Evolutionary conservation across 2,329 filamentous ascomycete genomes (phyloP).

Genomic region (Dissoconium aciculare): DNA sequence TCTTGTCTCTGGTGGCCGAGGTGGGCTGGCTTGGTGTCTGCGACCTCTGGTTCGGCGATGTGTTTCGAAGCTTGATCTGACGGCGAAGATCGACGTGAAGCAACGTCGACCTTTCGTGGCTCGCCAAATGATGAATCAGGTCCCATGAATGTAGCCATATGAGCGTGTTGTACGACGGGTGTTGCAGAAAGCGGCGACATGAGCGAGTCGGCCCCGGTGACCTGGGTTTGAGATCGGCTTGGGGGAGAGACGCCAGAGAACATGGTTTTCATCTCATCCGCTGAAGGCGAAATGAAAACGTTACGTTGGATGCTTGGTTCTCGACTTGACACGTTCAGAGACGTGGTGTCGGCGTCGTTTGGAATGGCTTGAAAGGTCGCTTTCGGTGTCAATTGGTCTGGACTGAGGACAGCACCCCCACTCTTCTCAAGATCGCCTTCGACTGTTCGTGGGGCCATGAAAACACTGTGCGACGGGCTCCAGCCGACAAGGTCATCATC

Average conservation of each 20-base stretch:
- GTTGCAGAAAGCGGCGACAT: conserved; percentile 19
- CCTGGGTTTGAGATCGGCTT: conserved; percentile 8
- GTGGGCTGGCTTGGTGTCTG: background rate
- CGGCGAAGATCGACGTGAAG: conserved; percentile 6
- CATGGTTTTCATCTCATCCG: conserved; percentile 13
- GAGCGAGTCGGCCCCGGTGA: conserved; percentile 11
- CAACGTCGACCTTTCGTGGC: conserved; percentile 14
- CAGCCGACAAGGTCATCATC: conserved; percentile 8
- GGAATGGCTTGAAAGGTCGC: too few relatives aligned
- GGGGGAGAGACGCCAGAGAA: conserved; percentile 2
- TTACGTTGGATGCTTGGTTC: too few relatives aligned
- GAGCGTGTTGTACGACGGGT: conserved; percentile 19
- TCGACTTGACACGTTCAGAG: too few relatives aligned
- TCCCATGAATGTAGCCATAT: conserved; percentile 16
- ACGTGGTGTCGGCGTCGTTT: too few relatives aligned
- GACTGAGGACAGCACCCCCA: too few relatives aligned
- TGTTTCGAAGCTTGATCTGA: conserved; percentile 1
- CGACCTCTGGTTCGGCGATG: background rate
- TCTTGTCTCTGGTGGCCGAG: conserved; percentile 11
- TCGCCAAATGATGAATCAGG: conserved; percentile 16
- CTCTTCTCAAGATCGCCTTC: too few relatives aligned
- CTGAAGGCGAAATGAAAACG: conserved; percentile 17
- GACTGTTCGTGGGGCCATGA: conserved; percentile 4
- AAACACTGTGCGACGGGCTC: conserved; percentile 18
- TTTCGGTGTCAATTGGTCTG: too few relatives aligned